Evolutionary conservation across 441 rosid genomes (phyloP).

Genomic region (Corymbia citriodora): DNA sequence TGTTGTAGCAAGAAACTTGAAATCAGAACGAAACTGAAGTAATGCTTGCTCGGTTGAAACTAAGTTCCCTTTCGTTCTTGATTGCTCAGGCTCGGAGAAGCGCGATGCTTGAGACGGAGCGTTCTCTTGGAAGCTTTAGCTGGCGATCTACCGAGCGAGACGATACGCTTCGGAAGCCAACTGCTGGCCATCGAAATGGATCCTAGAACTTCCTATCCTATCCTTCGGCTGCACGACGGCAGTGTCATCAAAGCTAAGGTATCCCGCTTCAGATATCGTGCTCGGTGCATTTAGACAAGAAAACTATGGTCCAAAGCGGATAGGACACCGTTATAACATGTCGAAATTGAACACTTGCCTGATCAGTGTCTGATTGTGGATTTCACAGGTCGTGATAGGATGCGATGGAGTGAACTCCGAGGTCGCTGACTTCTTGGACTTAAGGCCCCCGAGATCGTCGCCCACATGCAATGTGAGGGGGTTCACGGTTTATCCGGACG

Average conservation of each 20-base stretch:
- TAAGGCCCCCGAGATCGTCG: conserved; percentile 19
- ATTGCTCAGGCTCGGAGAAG: conserved; percentile 25
- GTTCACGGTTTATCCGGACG: conserved; percentile 29
- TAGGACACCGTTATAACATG: neutral
- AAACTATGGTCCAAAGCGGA: neutral
- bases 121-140: conserved; percentile 36
- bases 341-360: neutral
- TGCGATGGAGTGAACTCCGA: conserved; percentile 53
- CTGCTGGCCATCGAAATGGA: conserved; percentile 23
- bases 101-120: conserved; percentile 32
- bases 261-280: neutral
- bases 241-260: conserved; percentile 41
- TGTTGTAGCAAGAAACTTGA: neutral
- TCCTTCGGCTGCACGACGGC: conserved; percentile 27
- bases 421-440: conserved; percentile 28
- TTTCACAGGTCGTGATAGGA: conserved; percentile 36
- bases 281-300: neutral
- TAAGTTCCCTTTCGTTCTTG: neutral
- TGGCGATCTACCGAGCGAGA: conserved; percentile 26
- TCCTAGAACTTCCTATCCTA: conserved; percentile 21
- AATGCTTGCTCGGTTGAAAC: neutral
- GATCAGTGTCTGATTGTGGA: neutral
- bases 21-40: neutral
- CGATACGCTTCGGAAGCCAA: conserved; percentile 29
- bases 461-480: conserved; percentile 31